A percentile compares a stretch with the other conserved stretches of the same genome.
These are phyloP conservation scores for Ophiognomonia clavigignenti-juglandacearum DNA, from an alignment of 2,329 filamentous ascomycete genomes.

Conservation along the genomic window DNA sequence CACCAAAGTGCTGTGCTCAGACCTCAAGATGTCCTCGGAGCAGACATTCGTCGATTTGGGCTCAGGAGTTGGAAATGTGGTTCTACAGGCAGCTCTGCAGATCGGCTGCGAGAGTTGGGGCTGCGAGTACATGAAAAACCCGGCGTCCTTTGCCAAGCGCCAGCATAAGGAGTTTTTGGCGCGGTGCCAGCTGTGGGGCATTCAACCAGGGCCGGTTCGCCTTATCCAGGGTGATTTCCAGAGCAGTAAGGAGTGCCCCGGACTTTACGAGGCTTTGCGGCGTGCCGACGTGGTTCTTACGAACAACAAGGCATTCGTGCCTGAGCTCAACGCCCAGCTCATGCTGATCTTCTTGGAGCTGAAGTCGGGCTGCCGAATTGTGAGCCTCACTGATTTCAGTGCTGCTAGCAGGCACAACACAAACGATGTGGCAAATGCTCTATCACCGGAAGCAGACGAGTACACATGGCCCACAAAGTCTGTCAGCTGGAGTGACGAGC, in stretches of 20 bases:
- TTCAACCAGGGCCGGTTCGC: conserved; percentile 72
- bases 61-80: conserved; percentile 93
- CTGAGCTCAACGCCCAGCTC: conserved; percentile 77
- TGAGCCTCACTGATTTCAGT: conserved; percentile 90
- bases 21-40: conserved; percentile 71
- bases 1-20: conserved; percentile 70
- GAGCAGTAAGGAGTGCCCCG: conserved; percentile 59
- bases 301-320: conserved; percentile 95
- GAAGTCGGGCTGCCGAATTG: conserved; percentile 83
- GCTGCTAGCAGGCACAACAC: conserved; percentile 67
- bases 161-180: conserved; percentile 80
- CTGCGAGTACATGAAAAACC: conserved; percentile 92
- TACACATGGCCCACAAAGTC: conserved; percentile 59
- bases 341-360: conserved; percentile 89
- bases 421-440: conserved; percentile 72
- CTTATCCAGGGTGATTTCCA: conserved; percentile 84
- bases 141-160: conserved; percentile 72
- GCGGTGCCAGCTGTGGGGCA: conserved; percentile 85
- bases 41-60: conserved; percentile 93
- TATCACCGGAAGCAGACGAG: conserved; percentile 65
- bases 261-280: conserved; percentile 58
- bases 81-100: conserved; percentile 88
- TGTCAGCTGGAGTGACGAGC: conserved; percentile 88
- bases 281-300: conserved; percentile 93
- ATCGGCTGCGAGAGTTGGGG: conserved; percentile 94